Evolutionary conservation across 1,284 basidiomycete species (phyloP).

Genomic region (Xerocomus minutiporus): DNA sequence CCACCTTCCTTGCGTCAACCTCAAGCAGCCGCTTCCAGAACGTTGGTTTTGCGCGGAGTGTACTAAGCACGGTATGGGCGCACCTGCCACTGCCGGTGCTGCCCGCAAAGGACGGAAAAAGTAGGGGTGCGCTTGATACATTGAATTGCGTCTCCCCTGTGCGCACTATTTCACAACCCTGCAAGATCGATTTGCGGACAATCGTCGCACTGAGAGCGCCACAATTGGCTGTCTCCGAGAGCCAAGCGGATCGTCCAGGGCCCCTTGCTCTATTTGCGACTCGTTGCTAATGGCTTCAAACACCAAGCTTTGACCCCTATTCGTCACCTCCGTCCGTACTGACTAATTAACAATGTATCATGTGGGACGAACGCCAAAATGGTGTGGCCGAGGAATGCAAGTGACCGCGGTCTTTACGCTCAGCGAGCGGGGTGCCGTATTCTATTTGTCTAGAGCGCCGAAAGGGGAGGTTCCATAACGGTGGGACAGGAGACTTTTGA

Average conservation of each 20-base stretch:
- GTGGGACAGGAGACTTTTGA: neutral
- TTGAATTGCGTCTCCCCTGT: neutral
- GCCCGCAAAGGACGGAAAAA: slow-evolving; percentile 44
- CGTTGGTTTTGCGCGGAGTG: slow-evolving; percentile 59
- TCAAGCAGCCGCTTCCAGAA: slow-evolving; percentile 58
- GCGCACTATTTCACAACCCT: neutral
- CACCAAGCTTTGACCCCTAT: slow-evolving; percentile 11
- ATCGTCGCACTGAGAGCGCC: neutral
- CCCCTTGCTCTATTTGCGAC: neutral
- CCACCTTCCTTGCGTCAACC: slow-evolving; percentile 56
- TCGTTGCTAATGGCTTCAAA: neutral
- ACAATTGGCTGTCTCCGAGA: slow-evolving; percentile 1
- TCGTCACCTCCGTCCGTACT: neutral
- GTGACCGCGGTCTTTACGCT: slow-evolving; percentile 16
- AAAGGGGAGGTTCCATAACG: slow-evolving; percentile 1
- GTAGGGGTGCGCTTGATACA: slow-evolving; percentile 10
- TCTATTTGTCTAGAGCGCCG: slow-evolving; percentile 5
- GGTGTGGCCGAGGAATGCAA: slow-evolving; percentile 10
- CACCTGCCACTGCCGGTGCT: slow-evolving; percentile 21
- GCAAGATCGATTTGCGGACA: neutral
- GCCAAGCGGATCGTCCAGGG: neutral
- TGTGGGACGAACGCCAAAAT: neutral
- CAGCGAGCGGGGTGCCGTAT: neutral
- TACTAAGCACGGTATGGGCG: slow-evolving; percentile 33
- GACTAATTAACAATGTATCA: neutral